Base-by-base conservation (phyloP, 2,329 filamentous ascomycete species). In the Aureobasidium sp. region DNA sequence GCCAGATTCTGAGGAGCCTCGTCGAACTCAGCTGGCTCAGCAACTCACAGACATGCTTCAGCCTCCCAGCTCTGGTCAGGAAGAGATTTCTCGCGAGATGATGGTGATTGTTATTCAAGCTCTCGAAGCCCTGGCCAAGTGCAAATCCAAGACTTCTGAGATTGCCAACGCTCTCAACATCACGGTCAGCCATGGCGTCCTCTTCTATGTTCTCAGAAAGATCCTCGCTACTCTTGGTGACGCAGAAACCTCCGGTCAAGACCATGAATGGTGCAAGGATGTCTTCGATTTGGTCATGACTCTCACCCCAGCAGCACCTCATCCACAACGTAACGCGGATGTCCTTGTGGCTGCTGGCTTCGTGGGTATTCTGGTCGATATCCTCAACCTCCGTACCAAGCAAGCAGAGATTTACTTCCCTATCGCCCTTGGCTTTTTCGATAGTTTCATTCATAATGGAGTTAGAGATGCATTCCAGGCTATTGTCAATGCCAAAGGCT, bases 11-110 rank as follows among this genome's bases (percentile, higher is more conserved):
- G 93, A 97, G 69, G 91, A 96, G 73, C 92, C 92, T 2, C 87
- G 92, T 64, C 85, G 90, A 57, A 88, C 92, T 65, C 94, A 99
- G 74, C 81, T 99, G 27, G 87, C 91, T 3, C 95, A 95, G 70
- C 95, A 99, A 74, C 83, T 99, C 41, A 90, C 90, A 20, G 93
- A 97, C 72, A 79, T 99, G 63, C 88, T 97, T 26, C 92, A 96
- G 68, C 90, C 93, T 12, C 87, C 90, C 5, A 82, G 85, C 6
- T 86, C 88, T 69, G 87, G 85, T 24, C 83, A 87, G 59, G 75
- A 81, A 20, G 79, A 83, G 10, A 84, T 95, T 26, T 89, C 92
- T 6, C 78, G 87, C 52, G 85, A 87, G 74, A 79, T 96, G 26
- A 93, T 97, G 73, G 90, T 90, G 2, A 85, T 92, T 64, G 89